These are phyloP conservation scores for Rosa hybrid DNA, from an alignment of 331 rosid species.

Conservation along the genomic window DNA sequence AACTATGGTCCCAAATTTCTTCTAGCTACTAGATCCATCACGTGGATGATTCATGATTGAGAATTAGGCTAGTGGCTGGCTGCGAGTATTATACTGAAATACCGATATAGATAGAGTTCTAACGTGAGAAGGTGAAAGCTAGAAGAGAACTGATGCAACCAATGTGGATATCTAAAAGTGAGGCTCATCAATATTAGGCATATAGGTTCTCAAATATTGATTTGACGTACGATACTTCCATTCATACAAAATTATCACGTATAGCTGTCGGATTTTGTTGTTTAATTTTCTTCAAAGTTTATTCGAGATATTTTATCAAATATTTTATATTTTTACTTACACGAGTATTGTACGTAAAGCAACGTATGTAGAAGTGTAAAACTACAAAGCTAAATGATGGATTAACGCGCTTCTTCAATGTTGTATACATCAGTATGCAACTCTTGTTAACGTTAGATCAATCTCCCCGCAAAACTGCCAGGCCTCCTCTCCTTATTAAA, in stretches of 20 bases:
- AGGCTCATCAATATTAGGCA: background rate
- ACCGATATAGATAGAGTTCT: background rate
- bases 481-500: no score
- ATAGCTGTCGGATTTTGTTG: background rate
- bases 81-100: background rate
- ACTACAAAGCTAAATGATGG: no score
- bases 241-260: background rate
- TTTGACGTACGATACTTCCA: background rate
- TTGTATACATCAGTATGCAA: no score
- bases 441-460: no score
- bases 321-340: background rate
- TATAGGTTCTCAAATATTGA: background rate
- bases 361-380: no score
- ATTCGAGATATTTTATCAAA: background rate
- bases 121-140: background rate
- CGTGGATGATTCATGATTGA: constrained; percentile 8
- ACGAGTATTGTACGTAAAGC: background rate
- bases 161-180: background rate
- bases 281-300: background rate
- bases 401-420: no score
- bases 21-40: background rate
- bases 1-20: constrained; percentile 15
- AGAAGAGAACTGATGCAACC: background rate
- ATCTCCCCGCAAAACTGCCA: no score
- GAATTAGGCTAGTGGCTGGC: background rate